Evolutionary conservation across 176 grass and related monocot genomes (phyloP).

Genomic region (Eleusine coracana): DNA sequence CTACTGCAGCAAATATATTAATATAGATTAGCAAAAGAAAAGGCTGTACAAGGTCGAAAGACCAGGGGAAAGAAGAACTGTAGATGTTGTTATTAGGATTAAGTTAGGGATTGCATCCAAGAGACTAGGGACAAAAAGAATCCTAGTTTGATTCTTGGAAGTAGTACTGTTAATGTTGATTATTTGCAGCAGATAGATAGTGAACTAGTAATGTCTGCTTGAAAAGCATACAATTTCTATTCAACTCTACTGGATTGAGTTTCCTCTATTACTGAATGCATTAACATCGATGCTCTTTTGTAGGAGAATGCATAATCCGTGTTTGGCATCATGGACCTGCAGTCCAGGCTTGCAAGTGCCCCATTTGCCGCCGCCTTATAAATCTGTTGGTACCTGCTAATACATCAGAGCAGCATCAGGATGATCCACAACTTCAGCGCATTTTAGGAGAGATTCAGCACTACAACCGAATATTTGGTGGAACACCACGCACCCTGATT

Average conservation of each 20-base stretch:
- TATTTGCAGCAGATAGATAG: background rate
- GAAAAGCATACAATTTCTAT: background rate
- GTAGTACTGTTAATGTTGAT: background rate
- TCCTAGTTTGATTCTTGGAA: background rate
- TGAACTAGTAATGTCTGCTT: constrained; percentile 4
- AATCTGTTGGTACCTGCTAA: constrained; percentile 80
- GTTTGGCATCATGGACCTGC: constrained; percentile 80
- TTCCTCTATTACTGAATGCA: constrained; percentile 11
- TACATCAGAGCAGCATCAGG: constrained; percentile 39
- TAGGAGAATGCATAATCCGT: constrained; percentile 84
- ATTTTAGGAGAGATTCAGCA: constrained; percentile 65
- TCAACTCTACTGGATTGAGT: background rate
- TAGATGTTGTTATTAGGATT: background rate
- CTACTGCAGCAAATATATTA: background rate
- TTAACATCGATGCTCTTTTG: constrained; percentile 25
- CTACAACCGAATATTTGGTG: constrained; percentile 83
- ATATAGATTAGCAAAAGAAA: background rate
- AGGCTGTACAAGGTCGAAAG: background rate
- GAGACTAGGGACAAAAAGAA: background rate
- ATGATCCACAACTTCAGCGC: constrained; percentile 47
- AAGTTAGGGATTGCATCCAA: background rate
- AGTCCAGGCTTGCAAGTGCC: constrained; percentile 93
- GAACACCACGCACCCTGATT: constrained; percentile 62
- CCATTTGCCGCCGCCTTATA: constrained; percentile 78
- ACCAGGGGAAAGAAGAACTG: background rate